phyloP scores from a whole-genome alignment of 352 stramenopile species.

The Phytopythium cucurbitacearum region DNA sequence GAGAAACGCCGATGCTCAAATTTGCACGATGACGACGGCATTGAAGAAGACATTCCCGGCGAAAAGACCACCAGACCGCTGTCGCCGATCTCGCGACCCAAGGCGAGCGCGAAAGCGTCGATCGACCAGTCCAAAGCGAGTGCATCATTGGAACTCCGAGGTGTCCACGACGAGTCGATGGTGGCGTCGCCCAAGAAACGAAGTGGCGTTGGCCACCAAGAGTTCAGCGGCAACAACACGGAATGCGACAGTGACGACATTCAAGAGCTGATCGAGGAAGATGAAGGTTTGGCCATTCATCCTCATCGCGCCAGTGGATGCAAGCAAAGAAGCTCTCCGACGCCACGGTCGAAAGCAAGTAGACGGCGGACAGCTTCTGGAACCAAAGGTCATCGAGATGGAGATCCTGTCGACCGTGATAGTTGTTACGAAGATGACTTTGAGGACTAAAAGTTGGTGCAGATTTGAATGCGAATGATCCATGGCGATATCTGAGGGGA shows the following conservation, averaged over 20 bases:
- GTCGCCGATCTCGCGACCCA: constrained; percentile 16
- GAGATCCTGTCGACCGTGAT: constrained; percentile 45
- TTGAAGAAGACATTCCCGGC: constrained; percentile 75
- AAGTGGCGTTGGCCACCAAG: constrained; percentile 2
- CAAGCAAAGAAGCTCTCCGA: constrained; percentile 1
- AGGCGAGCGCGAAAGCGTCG: constrained; percentile 5
- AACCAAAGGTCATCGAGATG: constrained; percentile 9
- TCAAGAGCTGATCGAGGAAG: constrained; percentile 76
- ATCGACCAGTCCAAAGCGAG: too few species aligned
- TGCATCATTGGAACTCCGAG: neutral
- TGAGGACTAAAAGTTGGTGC: constrained; percentile 42
- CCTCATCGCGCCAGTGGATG: neutral
- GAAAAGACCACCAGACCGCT: constrained; percentile 12
- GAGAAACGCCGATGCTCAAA: constrained; percentile 10
- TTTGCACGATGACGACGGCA: constrained; percentile 49
- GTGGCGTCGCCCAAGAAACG: constrained; percentile 11
- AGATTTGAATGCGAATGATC: neutral
- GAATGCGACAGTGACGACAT: constrained; percentile 73
- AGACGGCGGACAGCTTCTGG: constrained; percentile 9
- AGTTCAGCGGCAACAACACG: constrained; percentile 29
- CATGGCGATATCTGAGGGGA: neutral
- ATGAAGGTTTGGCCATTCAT: constrained; percentile 21
- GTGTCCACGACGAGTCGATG: neutral
- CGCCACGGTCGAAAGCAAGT: constrained; percentile 8
- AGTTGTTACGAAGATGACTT: constrained; percentile 79